A percentile compares a stretch with the other conserved stretches of the same genome.
Conservation (phyloP, 345 rosid species). For the Adansonia digitata region DNA sequence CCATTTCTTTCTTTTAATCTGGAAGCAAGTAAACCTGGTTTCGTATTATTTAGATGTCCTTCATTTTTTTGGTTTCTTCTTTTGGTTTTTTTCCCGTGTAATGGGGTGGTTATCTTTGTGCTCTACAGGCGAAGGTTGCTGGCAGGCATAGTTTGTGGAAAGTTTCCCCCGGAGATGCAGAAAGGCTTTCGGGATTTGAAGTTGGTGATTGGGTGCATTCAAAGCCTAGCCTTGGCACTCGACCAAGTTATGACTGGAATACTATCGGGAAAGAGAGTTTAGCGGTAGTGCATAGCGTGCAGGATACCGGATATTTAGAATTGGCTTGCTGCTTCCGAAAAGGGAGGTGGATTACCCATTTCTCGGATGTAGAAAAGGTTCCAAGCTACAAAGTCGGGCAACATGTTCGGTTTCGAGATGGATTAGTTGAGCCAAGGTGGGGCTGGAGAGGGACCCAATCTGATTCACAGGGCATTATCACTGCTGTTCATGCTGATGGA, state of each 20-base stretch:
- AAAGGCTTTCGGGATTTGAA: conserved; percentile 91
- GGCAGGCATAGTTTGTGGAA: conserved; percentile 80
- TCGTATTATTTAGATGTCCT: background rate
- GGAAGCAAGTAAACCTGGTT: background rate
- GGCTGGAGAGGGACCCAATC: conserved; percentile 90
- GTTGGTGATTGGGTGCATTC: conserved; percentile 99
- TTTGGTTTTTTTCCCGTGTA: too few species aligned
- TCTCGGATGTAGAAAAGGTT: conserved; percentile 81
- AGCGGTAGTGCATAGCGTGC: conserved; percentile 86
- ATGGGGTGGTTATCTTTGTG: conserved; percentile 9
- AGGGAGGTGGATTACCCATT: conserved; percentile 71
- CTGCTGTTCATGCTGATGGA: conserved; percentile 89
- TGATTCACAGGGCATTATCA: conserved; percentile 70
- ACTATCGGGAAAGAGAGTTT: conserved; percentile 76
- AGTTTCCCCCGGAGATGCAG: conserved; percentile 96
- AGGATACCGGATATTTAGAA: conserved; percentile 83
- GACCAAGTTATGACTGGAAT: conserved; percentile 97
- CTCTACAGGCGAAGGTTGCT: conserved; percentile 67
- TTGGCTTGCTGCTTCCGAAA: conserved; percentile 92
- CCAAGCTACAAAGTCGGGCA: conserved; percentile 73
- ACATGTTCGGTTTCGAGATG: conserved; percentile 74
- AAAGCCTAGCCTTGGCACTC: conserved; percentile 76
- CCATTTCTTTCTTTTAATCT: background rate
- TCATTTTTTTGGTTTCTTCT: background rate
- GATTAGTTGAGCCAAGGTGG: conserved; percentile 86